Evolutionary conservation across 2,329 filamentous ascomycete genomes (phyloP), one percentile per base, ranked within the genome.

Genomic region (Aspergillus aculeatus): DNA sequence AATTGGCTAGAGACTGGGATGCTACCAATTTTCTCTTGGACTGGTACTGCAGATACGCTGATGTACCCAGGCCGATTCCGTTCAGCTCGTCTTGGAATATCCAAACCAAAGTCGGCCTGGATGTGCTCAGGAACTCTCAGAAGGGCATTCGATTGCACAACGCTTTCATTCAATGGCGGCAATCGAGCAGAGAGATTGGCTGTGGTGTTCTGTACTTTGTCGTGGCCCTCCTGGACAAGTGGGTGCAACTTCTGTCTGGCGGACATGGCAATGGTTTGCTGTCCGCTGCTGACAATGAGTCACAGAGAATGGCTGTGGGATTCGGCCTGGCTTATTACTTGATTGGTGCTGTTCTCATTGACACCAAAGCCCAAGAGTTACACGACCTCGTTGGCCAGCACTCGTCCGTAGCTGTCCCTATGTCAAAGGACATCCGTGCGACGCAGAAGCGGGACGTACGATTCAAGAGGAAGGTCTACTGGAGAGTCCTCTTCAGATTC

Each of bases 281-380:
- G 11, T 69, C 70, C 2, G 63, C 70, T 4, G 67, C 70, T 16
- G 50, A 71, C 26, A 75, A 74, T 47, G 71, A 75, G 12, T 69
- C 75, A 1, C 74, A 77, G 57, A 77, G 81, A 11, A 72, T 82
- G 60, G 77, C 80, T 38, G 78, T 84, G 23, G 83, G 83, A 1
- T 84, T 85, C 62, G 80, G 81, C n/a, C 73, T 86, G 35, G 81
- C 81, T 0, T 86, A 85, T 68, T 86, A 85, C 63, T 73, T 85
- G 19, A 77, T 85, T 24, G 82, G 83, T 26, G 83, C 83, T 12
- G 82, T 85, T 1, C 73, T 83, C 23, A 81, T 86, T 26, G 83
- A 86, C 63, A 79, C 80, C 62, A 83, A 84, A 59, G 81, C 82
- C 21, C 80, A 82, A 56, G 78, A 82, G 60, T 73, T 84, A 1